Percentiles rank a stretch among this genome's conserved stretches.
Evolutionary conservation across 192 early-diverging fungal species (phyloP).

Genomic region (Ramicandelaber brevisporus): DNA sequence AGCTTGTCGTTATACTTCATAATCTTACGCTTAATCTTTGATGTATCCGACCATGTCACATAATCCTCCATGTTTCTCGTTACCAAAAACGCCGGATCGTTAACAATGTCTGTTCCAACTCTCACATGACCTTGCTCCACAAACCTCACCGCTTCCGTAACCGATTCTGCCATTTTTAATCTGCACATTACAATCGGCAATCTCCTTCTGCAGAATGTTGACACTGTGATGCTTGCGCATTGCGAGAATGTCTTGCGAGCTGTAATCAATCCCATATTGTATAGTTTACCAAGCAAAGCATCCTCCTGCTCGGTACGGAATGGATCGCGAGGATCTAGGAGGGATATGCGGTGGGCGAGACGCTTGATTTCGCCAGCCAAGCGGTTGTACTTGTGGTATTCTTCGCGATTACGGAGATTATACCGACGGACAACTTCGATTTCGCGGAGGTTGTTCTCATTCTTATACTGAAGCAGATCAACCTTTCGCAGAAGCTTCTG

Average conservation of each 20-base stretch:
- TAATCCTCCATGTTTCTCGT: slow-evolving; percentile 84
- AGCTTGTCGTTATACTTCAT: slow-evolving; percentile 79
- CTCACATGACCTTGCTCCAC: slow-evolving; percentile 90
- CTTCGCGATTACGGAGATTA: slow-evolving; percentile 68
- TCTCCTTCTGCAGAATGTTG: slow-evolving; percentile 62
- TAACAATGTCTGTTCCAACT: slow-evolving; percentile 72
- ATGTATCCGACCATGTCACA: slow-evolving; percentile 94
- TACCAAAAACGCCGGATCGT: slow-evolving; percentile 71
- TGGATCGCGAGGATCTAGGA: slow-evolving; percentile 66
- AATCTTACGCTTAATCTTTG: slow-evolving; percentile 91
- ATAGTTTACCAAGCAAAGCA: slow-evolving; percentile 61
- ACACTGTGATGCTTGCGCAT: slow-evolving; percentile 58
- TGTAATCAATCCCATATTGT: slow-evolving; percentile 59
- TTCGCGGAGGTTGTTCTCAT: slow-evolving; percentile 56
- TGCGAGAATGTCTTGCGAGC: slow-evolving; percentile 51
- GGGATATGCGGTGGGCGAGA: slow-evolving; percentile 56
- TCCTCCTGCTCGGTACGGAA: slow-evolving; percentile 45
- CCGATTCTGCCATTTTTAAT: slow-evolving; percentile 85
- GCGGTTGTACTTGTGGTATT: slow-evolving; percentile 50
- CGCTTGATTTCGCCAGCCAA: slow-evolving; percentile 57
- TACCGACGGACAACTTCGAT: slow-evolving; percentile 70
- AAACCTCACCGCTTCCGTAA: slow-evolving; percentile 67
- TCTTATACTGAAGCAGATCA: slow-evolving; percentile 79
- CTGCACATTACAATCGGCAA: slow-evolving; percentile 81
- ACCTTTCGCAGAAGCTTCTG: slow-evolving; percentile 89